phyloP scores from a whole-genome alignment of 768 basidiomycete species.

The Tricholoma hemisulphureum region DNA sequence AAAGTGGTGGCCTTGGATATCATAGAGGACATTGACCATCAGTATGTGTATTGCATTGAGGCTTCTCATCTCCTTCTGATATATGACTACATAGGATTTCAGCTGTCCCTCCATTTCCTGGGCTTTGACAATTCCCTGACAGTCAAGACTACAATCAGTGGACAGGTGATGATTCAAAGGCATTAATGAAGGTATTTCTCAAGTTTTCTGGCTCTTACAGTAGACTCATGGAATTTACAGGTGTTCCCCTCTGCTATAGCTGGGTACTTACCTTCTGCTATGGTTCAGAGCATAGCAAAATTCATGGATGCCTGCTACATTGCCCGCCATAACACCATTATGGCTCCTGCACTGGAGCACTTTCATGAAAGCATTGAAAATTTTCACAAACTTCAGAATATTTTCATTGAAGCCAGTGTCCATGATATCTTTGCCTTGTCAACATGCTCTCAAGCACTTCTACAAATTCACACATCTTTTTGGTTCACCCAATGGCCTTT shows the following conservation, averaged over 20 bases:
- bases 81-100: slow-evolving; percentile 16
- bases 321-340: slow-evolving; percentile 19
- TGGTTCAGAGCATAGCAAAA: slow-evolving; percentile 15
- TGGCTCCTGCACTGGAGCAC: slow-evolving; percentile 10
- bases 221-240: slow-evolving; percentile 2
- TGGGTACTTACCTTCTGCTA: slow-evolving; percentile 1
- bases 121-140: no score
- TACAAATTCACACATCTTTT: slow-evolving; percentile 7
- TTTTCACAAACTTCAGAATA: slow-evolving; percentile 5
- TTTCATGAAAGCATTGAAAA: slow-evolving; percentile 13
- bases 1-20: no score
- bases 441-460: slow-evolving; percentile 5
- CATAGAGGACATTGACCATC: slow-evolving; percentile 38
- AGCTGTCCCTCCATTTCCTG: slow-evolving; percentile 20
- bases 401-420: slow-evolving; percentile 3
- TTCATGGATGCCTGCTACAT: slow-evolving; percentile 25
- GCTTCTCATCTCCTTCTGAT: neutral
- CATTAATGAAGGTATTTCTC: slow-evolving; percentile 31
- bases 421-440: slow-evolving; percentile 6
- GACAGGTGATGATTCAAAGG: no score
- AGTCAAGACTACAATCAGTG: no score
- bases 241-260: slow-evolving; percentile 16
- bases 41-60: slow-evolving; percentile 22
- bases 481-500: slow-evolving; percentile 22
- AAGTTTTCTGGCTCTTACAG: neutral